These are phyloP conservation scores for Cladorrhinum sp. DNA, from an alignment of 2,329 filamentous ascomycete species.

Conservation along the genomic window DNA sequence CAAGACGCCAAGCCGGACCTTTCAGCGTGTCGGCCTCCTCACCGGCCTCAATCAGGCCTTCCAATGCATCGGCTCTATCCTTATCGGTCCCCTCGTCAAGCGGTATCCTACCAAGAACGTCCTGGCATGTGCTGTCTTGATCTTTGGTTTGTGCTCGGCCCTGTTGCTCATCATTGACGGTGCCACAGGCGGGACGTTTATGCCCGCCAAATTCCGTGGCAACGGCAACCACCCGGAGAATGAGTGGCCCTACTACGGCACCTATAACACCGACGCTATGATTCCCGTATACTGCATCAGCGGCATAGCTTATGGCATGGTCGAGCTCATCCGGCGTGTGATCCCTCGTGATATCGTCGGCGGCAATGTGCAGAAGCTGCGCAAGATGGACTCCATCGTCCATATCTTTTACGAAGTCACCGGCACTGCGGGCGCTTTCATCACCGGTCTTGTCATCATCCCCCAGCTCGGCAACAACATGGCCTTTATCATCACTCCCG, in stretches of 20 bases:
- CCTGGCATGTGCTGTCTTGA: slow-evolving; percentile 41
- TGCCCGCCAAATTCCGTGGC: slow-evolving; percentile 28
- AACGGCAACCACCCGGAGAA: slow-evolving; percentile 32
- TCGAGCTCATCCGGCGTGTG: slow-evolving; percentile 49
- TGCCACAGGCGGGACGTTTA: slow-evolving; percentile 45
- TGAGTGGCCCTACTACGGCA: slow-evolving; percentile 44
- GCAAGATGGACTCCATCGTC: slow-evolving; percentile 43
- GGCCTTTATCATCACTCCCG: slow-evolving; percentile 49
- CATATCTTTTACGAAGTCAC: slow-evolving; percentile 49
- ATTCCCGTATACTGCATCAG: slow-evolving; percentile 46
- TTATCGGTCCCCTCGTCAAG: slow-evolving; percentile 45
- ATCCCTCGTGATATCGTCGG: slow-evolving; percentile 52
- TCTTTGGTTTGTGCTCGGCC: slow-evolving; percentile 46
- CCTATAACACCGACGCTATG: slow-evolving; percentile 47
- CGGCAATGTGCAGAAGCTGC: slow-evolving; percentile 48
- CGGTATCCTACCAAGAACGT: slow-evolving; percentile 46
- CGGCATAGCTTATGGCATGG: slow-evolving; percentile 46
- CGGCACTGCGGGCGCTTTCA: slow-evolving; percentile 46
- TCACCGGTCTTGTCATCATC: slow-evolving; percentile 49
- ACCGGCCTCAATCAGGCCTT: slow-evolving; percentile 49
- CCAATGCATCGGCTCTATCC: slow-evolving; percentile 48
- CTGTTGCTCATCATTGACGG: slow-evolving; percentile 48
- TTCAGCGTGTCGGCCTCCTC: slow-evolving; percentile 45
- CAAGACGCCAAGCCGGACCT: slow-evolving; percentile 36
- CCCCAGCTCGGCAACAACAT: slow-evolving; percentile 50